Conservation (phyloP, 345 rosid genomes). For the Rhodamnia argentea region DNA sequence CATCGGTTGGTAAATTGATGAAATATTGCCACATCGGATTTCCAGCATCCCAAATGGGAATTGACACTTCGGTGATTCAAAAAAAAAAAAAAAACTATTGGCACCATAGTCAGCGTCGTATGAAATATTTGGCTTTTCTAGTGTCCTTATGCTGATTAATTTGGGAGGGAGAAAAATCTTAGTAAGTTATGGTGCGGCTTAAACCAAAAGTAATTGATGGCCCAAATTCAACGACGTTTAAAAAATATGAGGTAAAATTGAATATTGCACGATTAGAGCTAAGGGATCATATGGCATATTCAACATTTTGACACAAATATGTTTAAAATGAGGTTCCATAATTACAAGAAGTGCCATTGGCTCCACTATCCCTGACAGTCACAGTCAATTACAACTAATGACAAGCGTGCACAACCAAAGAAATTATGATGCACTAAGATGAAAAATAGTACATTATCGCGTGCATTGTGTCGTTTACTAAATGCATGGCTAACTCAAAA, state of each 20-base stretch:
- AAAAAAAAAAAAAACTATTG: no score
- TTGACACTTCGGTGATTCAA: no score
- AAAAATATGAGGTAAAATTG: not conserved
- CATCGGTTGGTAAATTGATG: no score
- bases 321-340: no score
- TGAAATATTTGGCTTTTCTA: no score
- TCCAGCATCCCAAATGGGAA: no score
- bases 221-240: not conserved
- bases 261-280: accelerated
- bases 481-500: not conserved
- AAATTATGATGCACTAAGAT: not conserved
- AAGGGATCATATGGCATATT: not conserved
- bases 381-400: not conserved
- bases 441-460: not conserved
- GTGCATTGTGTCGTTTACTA: not conserved
- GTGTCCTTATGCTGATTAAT: no score
- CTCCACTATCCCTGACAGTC: not conserved
- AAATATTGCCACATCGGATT: no score
- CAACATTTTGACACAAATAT: not conserved
- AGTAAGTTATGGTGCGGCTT: not conserved
- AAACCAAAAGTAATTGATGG: not conserved
- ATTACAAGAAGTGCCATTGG: no score
- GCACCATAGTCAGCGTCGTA: no score
- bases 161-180: no score
- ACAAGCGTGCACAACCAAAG: not conserved